Conservation (phyloP, 257 asterid genomes). For the Nicotiana tomentosiformis region DNA sequence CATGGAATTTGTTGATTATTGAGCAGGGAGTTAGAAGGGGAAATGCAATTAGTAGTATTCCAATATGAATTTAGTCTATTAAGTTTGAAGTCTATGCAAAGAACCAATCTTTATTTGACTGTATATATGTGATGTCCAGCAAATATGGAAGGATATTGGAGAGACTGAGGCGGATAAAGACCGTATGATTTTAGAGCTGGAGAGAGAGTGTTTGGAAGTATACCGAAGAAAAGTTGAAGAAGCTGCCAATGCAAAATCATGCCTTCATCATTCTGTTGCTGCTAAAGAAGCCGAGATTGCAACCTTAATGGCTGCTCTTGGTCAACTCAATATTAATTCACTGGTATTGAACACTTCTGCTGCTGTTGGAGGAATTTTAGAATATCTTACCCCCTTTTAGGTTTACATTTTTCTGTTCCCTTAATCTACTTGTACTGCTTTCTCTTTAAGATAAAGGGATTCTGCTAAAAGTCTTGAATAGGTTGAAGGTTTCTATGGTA, state of each 20-base stretch:
- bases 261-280: conserved; percentile 4
- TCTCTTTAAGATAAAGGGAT: background rate
- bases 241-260: background rate
- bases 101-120: background rate
- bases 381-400: background rate
- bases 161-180: conserved; percentile 10
- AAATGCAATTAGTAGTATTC: too few species aligned
- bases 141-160: conserved; percentile 7
- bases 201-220: conserved; percentile 8
- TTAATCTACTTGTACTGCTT: background rate
- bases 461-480: too few species aligned
- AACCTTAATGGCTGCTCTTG: conserved; percentile 14
- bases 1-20: too few species aligned
- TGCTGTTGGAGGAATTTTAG: background rate
- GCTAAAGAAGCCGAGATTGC: conserved; percentile 14
- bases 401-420: background rate
- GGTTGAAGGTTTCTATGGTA: background rate
- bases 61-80: background rate
- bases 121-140: background rate
- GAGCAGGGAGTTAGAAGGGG: too few species aligned
- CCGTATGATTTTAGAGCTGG: background rate
- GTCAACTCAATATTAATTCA: conserved; percentile 15
- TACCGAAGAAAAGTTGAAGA: conserved; percentile 13
- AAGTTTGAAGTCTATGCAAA: background rate
- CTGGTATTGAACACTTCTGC: conserved; percentile 1